A percentile compares a stretch with the other conserved stretches of the same genome.
Conservation (phyloP, 179 eudicot genomes). For the Silene coronaria region DNA sequence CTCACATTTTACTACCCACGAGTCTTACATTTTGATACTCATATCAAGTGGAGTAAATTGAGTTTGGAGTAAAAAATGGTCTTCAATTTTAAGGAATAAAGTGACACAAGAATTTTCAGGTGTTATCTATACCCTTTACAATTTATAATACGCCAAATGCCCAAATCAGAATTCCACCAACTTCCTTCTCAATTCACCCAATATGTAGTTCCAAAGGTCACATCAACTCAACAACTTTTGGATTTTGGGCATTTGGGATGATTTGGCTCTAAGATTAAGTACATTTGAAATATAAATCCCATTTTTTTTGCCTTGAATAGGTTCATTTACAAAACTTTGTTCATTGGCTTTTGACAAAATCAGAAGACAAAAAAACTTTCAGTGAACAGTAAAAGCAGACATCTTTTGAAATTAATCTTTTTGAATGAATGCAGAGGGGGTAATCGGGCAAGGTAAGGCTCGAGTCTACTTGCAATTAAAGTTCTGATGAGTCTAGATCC, state of each 20-base stretch:
- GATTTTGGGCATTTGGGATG: background rate
- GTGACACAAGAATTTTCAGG: no score
- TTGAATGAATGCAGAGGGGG: no score
- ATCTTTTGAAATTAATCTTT: background rate
- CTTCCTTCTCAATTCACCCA: background rate
- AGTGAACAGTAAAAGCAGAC: background rate
- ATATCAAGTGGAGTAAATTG: no score
- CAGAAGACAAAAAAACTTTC: constrained; percentile 8
- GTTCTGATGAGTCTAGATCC: background rate
- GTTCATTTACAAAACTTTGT: background rate
- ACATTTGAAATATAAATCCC: no score
- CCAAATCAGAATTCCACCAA: background rate
- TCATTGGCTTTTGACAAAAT: constrained; percentile 16
- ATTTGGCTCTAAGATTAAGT: background rate
- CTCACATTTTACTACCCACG: no score
- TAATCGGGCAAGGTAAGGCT: no score
- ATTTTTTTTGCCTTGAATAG: background rate
- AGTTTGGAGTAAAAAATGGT: no score
- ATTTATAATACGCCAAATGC: background rate
- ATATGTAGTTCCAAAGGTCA: constrained; percentile 7
- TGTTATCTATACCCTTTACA: no score
- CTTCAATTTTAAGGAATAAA: no score
- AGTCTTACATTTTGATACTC: no score
- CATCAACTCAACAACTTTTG: constrained; percentile 15
- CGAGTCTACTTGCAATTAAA: background rate